Base-by-base conservation (phyloP, 1,284 basidiomycete species). In the Ustilago shanxiensis region DNA sequence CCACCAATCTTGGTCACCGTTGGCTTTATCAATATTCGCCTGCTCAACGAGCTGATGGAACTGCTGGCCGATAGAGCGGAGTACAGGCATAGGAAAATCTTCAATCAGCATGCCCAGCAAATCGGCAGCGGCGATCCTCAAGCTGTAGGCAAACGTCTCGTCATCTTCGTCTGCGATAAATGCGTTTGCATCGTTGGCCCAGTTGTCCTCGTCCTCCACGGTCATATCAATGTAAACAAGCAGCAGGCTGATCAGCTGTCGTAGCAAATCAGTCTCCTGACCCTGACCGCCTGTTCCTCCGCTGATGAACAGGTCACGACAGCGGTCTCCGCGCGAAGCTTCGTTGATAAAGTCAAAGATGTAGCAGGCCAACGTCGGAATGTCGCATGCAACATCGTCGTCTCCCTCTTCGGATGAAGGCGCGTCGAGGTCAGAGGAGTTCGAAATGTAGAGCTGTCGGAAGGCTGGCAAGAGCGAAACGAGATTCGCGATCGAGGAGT, bases 161-260 rank as follows among this genome's bases (percentile, higher is more conserved):
- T 98, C 96, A 72, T 98, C 94, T 83, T 98, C 95, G 81, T 98
- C 94, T 24, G 93, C 92, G 26, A 98, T 92, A 84, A 98, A 98
- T 2, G 92, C 91, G 77, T 97, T 96, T 1, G 93, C 91, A 81
- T 98, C 93, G 60, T 88, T 90, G 4, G 90, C 90, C 95, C 96
- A 98, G 44, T 91, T 92, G 56, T 95, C 94, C 85, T 95, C 95
- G 93, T 98, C 94, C 60, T 95, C 93, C 18, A 90, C 89, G 0
- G 95, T 95, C 89, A 98, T 95, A 84, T 95, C 94, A 20, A 91
- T 89, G 87, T 92, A 95, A 22, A 89, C 89, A 75, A 95, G 90
- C 2, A 93, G 88, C 6, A 89, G 87, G 10, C 88, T 87, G 24
- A 94, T 85, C 50, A 95, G 86, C 1, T 88, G 86, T 22, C 88